Conservation (phyloP, 2,329 filamentous ascomycete species). For the Colletotrichum ledebouriae region DNA sequence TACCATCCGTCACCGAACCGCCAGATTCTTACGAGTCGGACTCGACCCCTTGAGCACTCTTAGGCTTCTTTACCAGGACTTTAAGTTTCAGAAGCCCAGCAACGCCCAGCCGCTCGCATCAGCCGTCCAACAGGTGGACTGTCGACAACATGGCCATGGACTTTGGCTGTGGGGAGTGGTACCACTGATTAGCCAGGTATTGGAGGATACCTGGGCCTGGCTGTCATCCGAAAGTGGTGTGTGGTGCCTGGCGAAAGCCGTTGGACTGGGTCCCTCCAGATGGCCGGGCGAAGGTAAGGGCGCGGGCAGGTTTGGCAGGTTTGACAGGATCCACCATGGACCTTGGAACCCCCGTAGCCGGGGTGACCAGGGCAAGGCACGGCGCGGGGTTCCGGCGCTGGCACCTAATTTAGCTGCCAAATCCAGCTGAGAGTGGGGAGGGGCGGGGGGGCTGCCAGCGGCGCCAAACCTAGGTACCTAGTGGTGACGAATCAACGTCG, state of each 20-base stretch:
- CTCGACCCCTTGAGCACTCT: constrained; percentile 28
- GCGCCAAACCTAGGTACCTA: not conserved
- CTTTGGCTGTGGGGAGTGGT: constrained; percentile 24
- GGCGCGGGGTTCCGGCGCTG: constrained; percentile 32
- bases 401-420: not conserved
- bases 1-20: constrained; percentile 51
- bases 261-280: not conserved
- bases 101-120: not conserved
- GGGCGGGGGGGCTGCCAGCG: not conserved
- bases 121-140: not conserved
- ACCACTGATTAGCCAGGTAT: constrained; percentile 3
- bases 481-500: not conserved
- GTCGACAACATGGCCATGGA: constrained; percentile 4
- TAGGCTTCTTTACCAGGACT: not conserved
- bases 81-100: not conserved
- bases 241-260: constrained; percentile 4
- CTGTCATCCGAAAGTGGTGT: constrained; percentile 16
- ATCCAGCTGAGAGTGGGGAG: not conserved
- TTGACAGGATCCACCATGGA: constrained; percentile 6
- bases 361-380: constrained; percentile 9
- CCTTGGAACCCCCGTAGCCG: constrained; percentile 11
- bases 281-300: constrained; percentile 8
- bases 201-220: not conserved
- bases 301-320: constrained; percentile 32
- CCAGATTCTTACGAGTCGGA: constrained; percentile 43